phyloP scores from a whole-genome alignment of 306 rosid genomes.

The Bauhinia variegata region DNA sequence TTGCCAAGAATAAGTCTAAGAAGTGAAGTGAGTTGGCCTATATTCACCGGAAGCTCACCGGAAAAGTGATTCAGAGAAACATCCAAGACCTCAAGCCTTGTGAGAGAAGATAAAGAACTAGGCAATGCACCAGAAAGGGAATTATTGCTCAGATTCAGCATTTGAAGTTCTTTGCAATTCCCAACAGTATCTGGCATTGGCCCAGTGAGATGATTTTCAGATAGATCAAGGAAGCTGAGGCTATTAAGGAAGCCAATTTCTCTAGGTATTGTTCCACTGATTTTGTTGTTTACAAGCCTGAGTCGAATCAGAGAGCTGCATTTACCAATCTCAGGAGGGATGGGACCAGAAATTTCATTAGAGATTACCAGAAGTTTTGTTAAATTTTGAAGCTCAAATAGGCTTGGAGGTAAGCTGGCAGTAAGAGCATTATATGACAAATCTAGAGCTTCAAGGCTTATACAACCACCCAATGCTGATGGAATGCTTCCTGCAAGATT shows the following conservation, averaged over 20 bases:
- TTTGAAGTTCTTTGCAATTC: slow-evolving; percentile 68
- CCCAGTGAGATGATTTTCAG: slow-evolving; percentile 69
- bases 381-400: slow-evolving; percentile 74
- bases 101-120: slow-evolving; percentile 58
- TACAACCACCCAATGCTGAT: slow-evolving; percentile 58
- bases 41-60: slow-evolving; percentile 60
- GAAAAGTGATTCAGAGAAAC: slow-evolving; percentile 60
- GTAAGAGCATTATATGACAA: slow-evolving; percentile 75
- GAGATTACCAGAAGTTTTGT: slow-evolving; percentile 77
- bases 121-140: slow-evolving; percentile 69
- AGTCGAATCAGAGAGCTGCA: slow-evolving; percentile 73
- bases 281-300: slow-evolving; percentile 62
- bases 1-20: slow-evolving; percentile 59
- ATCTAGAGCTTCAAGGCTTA: slow-evolving; percentile 73
- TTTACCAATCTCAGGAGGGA: slow-evolving; percentile 70
- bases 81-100: slow-evolving; percentile 73
- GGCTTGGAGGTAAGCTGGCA: slow-evolving; percentile 64
- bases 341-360: slow-evolving; percentile 68
- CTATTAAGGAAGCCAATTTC: slow-evolving; percentile 62
- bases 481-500: slow-evolving; percentile 82
- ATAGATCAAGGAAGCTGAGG: slow-evolving; percentile 77
- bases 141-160: slow-evolving; percentile 82
- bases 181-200: slow-evolving; percentile 67
- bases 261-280: slow-evolving; percentile 68
- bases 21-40: slow-evolving; percentile 65